Conservation (phyloP, 306 rosid genomes). For the Medicago truncatula region MtrunA17r5.0-ANR NC_053042.1:18373501-18374000, state of each 20-base stretch:
- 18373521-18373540: neutral
- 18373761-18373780: no score
- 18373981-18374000: no score
- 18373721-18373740: slow-evolving; percentile 17
- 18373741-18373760: neutral
- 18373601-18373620: slow-evolving; percentile 59
- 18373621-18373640: slow-evolving; percentile 26
- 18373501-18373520: neutral
- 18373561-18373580: slow-evolving; percentile 44
- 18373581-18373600: slow-evolving; percentile 45
- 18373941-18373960: no score
- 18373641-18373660: slow-evolving; percentile 27
- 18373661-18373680: slow-evolving; percentile 25
- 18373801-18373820: no score
- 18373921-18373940: no score
- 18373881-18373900: no score
- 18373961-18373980: no score
- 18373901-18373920: no score
- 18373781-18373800: no score
- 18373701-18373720: slow-evolving; percentile 43
- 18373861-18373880: no score
- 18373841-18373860: no score
- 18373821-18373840: no score
- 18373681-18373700: slow-evolving; percentile 31
- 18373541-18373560: slow-evolving; percentile 20